Evolutionary conservation across 2,329 filamentous ascomycete genomes (phyloP).

Genomic region (Botrytis paeoniae): DNA sequence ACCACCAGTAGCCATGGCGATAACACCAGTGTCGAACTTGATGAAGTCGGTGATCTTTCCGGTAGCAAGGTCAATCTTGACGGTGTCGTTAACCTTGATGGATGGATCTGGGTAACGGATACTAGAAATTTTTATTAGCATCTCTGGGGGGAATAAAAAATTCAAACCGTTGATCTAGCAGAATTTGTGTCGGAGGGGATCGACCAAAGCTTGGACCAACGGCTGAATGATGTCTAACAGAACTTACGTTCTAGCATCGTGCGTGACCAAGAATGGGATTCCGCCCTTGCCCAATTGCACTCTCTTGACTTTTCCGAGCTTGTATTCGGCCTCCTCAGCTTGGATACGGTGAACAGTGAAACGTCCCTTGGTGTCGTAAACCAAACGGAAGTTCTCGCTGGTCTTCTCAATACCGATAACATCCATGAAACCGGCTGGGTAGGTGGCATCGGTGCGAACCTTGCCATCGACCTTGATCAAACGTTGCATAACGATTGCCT

Average conservation of each 20-base stretch:
- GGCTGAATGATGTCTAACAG: constrained; percentile 97
- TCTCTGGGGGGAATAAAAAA: constrained; percentile 29
- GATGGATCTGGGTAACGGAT: constrained; percentile 98
- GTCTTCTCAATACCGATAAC: constrained; percentile 99
- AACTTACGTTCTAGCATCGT: constrained; percentile 99
- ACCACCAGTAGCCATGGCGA: constrained; percentile 98
- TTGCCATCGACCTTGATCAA: constrained; percentile 99
- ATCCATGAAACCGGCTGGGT: constrained; percentile 98
- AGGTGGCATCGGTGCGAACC: constrained; percentile 98
- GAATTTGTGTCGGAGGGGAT: constrained; percentile 39
- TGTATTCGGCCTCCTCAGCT: constrained; percentile 98
- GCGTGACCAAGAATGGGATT: constrained; percentile 99
- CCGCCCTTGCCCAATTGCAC: constrained; percentile 98
- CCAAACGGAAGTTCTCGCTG: constrained; percentile 98
- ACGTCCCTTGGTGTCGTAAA: constrained; percentile 99
- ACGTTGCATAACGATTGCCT: constrained; percentile 98
- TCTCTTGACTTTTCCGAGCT: constrained; percentile 99
- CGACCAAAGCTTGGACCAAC: constrained; percentile 99
- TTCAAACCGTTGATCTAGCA: constrained; percentile 40
- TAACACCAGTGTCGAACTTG: constrained; percentile 97
- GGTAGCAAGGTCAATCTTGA: constrained; percentile 96
- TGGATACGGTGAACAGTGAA: constrained; percentile 99
- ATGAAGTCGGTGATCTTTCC: constrained; percentile 99
- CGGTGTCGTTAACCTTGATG: constrained; percentile 99
- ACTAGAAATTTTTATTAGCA: constrained; percentile 51